Conservation (phyloP, 352 stramenopile genomes). For the Blastocystis sp. region DNA sequence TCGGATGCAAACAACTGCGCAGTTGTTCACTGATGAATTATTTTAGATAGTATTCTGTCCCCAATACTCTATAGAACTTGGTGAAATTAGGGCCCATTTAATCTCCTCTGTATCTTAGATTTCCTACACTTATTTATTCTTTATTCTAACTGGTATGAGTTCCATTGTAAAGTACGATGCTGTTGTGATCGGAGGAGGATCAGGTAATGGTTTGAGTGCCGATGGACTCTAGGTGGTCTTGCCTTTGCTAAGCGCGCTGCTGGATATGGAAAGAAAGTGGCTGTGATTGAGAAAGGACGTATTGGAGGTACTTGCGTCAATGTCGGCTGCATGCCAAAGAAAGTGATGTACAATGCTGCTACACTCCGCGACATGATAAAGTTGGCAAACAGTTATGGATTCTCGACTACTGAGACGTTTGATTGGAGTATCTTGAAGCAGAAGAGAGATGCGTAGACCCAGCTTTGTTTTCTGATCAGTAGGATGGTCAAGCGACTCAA, state of each 20-base stretch:
- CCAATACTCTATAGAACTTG: no score
- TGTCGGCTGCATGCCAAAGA: constrained; percentile 95
- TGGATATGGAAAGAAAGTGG: constrained; percentile 86
- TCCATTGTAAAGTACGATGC: neutral
- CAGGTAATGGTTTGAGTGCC: neutral
- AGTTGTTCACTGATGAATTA: no score
- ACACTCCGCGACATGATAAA: constrained; percentile 75
- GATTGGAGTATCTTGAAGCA: constrained; percentile 56
- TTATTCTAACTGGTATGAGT: neutral
- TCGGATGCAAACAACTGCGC: no score
- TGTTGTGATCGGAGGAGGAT: constrained; percentile 20
- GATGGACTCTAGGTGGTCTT: constrained; percentile 76
- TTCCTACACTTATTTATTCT: no score
- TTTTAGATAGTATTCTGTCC: no score
- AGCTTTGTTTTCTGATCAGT: constrained; percentile 70
- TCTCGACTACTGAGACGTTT: constrained; percentile 66
- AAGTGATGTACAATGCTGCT: constrained; percentile 90
- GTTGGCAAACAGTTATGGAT: constrained; percentile 73
- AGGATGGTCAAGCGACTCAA: constrained; percentile 89
- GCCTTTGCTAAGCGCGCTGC: constrained; percentile 82
- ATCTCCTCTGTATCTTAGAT: no score
- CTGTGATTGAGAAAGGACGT: constrained; percentile 82
- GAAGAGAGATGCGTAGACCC: constrained; percentile 2
- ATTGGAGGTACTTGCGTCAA: constrained; percentile 94
- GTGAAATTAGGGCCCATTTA: no score